Evolutionary conservation across 805 yeast species (phyloP).

Genomic region (Torulaspora franciscae): DNA sequence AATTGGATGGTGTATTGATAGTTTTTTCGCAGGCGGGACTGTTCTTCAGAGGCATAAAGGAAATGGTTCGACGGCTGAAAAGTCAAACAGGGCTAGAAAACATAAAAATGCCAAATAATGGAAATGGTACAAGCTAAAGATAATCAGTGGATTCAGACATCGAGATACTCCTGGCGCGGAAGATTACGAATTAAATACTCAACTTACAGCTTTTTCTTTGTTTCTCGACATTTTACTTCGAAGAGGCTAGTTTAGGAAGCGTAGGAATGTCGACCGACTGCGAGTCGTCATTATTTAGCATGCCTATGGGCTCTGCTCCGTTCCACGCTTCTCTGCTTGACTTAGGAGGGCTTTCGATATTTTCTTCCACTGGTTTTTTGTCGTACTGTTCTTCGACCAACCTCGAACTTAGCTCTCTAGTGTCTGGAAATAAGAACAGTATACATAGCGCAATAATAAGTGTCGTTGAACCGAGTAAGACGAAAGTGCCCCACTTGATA

Average conservation of each 20-base stretch:
- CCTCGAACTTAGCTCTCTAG: constrained; percentile 31
- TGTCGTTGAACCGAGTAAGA: constrained; percentile 37
- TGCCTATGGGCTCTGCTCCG: not conserved
- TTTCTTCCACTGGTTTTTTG: not conserved
- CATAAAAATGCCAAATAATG: too few relatives aligned
- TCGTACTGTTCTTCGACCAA: constrained; percentile 22
- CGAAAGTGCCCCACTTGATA: constrained; percentile 41
- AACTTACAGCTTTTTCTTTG: too few relatives aligned
- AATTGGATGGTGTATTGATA: too few relatives aligned
- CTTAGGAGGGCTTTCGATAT: not conserved
- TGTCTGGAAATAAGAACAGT: constrained; percentile 42
- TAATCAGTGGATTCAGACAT: too few relatives aligned
- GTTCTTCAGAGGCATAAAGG: too few relatives aligned
- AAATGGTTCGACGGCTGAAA: too few relatives aligned
- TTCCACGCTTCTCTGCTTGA: not conserved
- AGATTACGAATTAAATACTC: too few relatives aligned
- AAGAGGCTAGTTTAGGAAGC: not conserved
- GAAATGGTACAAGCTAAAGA: too few relatives aligned
- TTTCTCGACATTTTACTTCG: not conserved
- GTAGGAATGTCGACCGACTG: not conserved
- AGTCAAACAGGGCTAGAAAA: too few relatives aligned
- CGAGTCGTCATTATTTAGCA: not conserved
- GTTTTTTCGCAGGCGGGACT: too few relatives aligned
- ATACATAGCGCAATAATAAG: constrained; percentile 33
- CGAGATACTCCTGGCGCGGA: too few relatives aligned